These are phyloP conservation scores for Scleromitrula shiraiana DNA, from an alignment of 2,329 filamentous ascomycete species.

Conservation along the genomic window DNA sequence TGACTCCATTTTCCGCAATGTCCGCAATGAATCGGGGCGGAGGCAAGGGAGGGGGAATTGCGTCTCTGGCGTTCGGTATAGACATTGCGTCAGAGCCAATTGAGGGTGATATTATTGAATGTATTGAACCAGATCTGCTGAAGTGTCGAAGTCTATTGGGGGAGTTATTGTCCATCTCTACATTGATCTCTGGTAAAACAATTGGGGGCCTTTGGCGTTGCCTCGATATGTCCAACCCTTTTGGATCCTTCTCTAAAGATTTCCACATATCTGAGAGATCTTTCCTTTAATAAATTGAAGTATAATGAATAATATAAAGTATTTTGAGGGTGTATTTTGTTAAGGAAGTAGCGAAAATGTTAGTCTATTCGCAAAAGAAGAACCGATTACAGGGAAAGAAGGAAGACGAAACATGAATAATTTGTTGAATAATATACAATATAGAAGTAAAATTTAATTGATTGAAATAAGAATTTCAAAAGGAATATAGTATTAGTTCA, in stretches of 20 bases:
- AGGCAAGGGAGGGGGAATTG: slow-evolving; percentile 54
- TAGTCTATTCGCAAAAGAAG: slow-evolving; percentile 16
- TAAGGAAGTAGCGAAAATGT: slow-evolving; percentile 22
- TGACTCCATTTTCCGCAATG: slow-evolving; percentile 41
- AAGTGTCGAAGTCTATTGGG: slow-evolving; percentile 24
- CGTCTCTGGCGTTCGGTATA: slow-evolving; percentile 49
- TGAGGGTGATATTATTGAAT: slow-evolving; percentile 31
- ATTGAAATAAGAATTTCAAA: too few species aligned
- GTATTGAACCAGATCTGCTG: slow-evolving; percentile 23
- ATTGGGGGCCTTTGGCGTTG: not conserved
- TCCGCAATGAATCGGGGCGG: slow-evolving; percentile 52
- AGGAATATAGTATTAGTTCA: too few species aligned
- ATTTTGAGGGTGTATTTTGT: too few species aligned
- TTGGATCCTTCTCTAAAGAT: too few species aligned
- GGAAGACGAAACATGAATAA: slow-evolving; percentile 24
- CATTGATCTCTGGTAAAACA: not conserved
- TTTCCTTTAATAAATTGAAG: too few species aligned
- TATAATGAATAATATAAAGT: too few species aligned
- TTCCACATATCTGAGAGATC: slow-evolving; percentile 6
- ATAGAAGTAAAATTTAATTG: slow-evolving; percentile 13
- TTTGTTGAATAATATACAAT: slow-evolving; percentile 20
- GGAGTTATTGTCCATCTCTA: slow-evolving; percentile 19
- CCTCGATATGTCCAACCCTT: too few species aligned
- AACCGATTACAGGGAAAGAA: slow-evolving; percentile 17
- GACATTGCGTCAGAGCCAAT: slow-evolving; percentile 47